Conservation (phyloP, 1,284 basidiomycete genomes). For the Xerocomus nothofagi region DNA sequence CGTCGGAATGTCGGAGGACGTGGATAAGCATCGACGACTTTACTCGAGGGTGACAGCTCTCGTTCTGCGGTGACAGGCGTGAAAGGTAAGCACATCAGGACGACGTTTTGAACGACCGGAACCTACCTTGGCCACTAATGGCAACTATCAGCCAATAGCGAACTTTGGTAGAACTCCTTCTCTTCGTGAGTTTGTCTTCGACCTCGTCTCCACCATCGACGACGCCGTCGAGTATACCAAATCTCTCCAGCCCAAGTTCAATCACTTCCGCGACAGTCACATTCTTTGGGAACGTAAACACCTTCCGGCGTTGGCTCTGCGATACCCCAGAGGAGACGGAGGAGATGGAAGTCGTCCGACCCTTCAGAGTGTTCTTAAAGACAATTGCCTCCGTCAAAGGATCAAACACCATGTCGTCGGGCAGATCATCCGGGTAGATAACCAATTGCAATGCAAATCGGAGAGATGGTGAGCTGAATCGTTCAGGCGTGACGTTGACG, state of each 20-base stretch:
- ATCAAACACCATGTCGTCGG: slow-evolving; percentile 92
- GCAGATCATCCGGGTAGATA: slow-evolving; percentile 87
- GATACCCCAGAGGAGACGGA: slow-evolving; percentile 53
- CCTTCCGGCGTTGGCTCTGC: slow-evolving; percentile 63
- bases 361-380: slow-evolving; percentile 67
- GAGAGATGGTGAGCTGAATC: slow-evolving; percentile 77
- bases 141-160: slow-evolving; percentile 75
- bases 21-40: slow-evolving; percentile 82
- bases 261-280: slow-evolving; percentile 96
- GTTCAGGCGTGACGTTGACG: slow-evolving; percentile 58
- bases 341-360: slow-evolving; percentile 45
- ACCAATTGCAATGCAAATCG: slow-evolving; percentile 85
- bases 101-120: neutral
- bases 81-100: slow-evolving; percentile 11
- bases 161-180: slow-evolving; percentile 75
- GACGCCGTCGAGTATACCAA: slow-evolving; percentile 92
- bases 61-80: slow-evolving; percentile 52
- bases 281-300: slow-evolving; percentile 90
- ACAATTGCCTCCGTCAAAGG: slow-evolving; percentile 89
- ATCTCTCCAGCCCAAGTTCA: slow-evolving; percentile 87
- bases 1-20: slow-evolving; percentile 72
- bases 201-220: slow-evolving; percentile 98
- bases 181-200: slow-evolving; percentile 85
- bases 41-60: slow-evolving; percentile 74
- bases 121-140: slow-evolving; percentile 63